phyloP scores from a whole-genome alignment of 371 early-diverging fungal species.

The Lichtheimia ramosa region DNA sequence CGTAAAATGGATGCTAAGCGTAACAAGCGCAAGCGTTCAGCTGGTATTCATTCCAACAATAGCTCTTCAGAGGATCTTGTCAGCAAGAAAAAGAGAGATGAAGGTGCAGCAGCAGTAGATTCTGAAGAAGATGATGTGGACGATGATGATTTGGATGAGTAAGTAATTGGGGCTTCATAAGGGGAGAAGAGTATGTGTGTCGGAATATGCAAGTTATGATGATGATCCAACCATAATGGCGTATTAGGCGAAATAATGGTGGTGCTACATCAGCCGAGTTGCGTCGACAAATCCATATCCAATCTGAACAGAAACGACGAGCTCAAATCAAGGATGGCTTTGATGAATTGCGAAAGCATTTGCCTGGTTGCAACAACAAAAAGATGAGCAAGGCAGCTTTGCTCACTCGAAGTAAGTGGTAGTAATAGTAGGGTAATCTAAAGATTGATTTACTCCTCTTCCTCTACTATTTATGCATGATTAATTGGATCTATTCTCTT shows the following conservation, averaged over 20 bases:
- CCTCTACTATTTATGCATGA: background rate
- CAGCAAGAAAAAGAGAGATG: conserved; percentile 25
- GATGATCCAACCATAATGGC: no score
- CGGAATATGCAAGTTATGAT: background rate
- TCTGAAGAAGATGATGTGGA: conserved; percentile 25
- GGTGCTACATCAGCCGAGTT: conserved; percentile 27
- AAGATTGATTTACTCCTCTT: background rate
- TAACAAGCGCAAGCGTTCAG: conserved; percentile 40
- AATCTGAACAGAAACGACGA: conserved; percentile 54
- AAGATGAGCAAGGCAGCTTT: conserved; percentile 61
- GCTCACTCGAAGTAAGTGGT: conserved; percentile 47
- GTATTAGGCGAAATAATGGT: no score
- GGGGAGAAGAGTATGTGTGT: background rate
- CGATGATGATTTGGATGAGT: conserved; percentile 22
- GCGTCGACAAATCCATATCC: conserved; percentile 54
- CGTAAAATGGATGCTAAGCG: conserved; percentile 44
- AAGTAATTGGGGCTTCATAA: background rate
- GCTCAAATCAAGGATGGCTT: conserved; percentile 56
- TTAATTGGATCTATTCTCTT: background rate
- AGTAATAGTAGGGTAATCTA: background rate
- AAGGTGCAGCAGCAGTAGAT: conserved; percentile 22
- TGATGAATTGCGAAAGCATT: conserved; percentile 52
- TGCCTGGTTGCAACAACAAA: conserved; percentile 52
- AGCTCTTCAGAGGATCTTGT: conserved; percentile 10
- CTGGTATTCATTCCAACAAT: conserved; percentile 7